Evolutionary conservation across 1,284 basidiomycete genomes (phyloP).

Genomic region (Boletus sp.): DNA sequence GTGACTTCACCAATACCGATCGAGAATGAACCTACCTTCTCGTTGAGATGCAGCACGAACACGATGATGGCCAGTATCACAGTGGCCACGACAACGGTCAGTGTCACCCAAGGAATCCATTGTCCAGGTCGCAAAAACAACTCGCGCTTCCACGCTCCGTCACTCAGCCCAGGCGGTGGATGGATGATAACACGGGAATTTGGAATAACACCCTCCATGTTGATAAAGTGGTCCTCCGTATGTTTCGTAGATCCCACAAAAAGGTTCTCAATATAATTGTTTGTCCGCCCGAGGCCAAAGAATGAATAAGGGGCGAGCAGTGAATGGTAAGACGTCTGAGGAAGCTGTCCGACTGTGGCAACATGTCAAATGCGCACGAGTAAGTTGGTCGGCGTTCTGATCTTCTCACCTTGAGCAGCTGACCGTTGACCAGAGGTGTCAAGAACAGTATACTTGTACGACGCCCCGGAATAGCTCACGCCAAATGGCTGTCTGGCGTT

Average conservation of each 20-base stretch:
- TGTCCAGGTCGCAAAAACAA: slow-evolving; percentile 91
- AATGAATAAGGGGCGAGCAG: slow-evolving; percentile 91
- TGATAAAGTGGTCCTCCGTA: slow-evolving; percentile 67
- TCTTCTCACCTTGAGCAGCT: slow-evolving; percentile 74
- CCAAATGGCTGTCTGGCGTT: slow-evolving; percentile 72
- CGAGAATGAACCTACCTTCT: slow-evolving; percentile 60
- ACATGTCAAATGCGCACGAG: slow-evolving; percentile 8
- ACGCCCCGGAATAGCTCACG: slow-evolving; percentile 89
- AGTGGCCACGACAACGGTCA: slow-evolving; percentile 77
- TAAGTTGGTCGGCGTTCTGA: background rate
- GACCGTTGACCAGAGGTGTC: slow-evolving; percentile 89
- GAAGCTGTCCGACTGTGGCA: slow-evolving; percentile 78
- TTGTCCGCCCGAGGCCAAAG: slow-evolving; percentile 97
- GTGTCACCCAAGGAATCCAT: slow-evolving; percentile 96
- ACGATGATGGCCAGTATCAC: slow-evolving; percentile 78
- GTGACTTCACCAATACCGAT: slow-evolving; percentile 1
- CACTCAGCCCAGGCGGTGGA: slow-evolving; percentile 54
- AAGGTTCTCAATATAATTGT: slow-evolving; percentile 98
- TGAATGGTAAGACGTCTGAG: slow-evolving; percentile 88
- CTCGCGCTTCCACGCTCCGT: slow-evolving; percentile 79
- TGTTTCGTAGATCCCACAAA: slow-evolving; percentile 88
- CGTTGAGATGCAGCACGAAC: slow-evolving; percentile 83
- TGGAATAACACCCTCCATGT: slow-evolving; percentile 95
- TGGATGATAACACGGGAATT: slow-evolving; percentile 97
- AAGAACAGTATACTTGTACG: slow-evolving; percentile 96